Percentiles rank a stretch among this genome's conserved stretches.
These are phyloP conservation scores for Paramyrothecium sp. DNA, from an alignment of 2,329 filamentous ascomycete genomes.

Conservation along the genomic window DNA sequence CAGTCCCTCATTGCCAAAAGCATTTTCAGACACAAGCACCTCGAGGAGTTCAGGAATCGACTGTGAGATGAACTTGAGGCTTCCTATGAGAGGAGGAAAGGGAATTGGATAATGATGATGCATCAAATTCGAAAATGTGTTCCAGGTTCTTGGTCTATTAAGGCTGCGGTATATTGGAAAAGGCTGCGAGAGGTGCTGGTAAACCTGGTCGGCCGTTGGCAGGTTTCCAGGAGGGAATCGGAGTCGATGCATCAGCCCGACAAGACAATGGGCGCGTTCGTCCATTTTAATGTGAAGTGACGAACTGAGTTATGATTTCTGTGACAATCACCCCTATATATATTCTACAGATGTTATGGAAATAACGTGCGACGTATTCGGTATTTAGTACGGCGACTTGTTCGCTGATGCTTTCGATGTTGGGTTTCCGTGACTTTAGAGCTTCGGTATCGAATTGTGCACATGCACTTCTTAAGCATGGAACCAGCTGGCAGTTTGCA, in stretches of 20 bases:
- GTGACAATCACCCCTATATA: neutral
- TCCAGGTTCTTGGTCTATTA: neutral
- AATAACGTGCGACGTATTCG: neutral
- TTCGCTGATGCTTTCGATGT: neutral
- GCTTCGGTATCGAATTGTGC: neutral
- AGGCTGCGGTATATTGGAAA: neutral
- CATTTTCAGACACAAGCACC: neutral
- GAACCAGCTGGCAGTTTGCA: neutral
- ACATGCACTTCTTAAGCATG: neutral
- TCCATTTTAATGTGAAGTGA: neutral
- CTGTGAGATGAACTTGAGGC: neutral
- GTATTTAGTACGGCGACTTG: neutral
- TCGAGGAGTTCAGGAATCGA: neutral
- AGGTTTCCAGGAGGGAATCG: neutral
- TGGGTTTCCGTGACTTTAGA: neutral
- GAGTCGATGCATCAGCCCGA: neutral
- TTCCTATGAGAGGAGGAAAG: neutral
- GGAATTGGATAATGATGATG: neutral
- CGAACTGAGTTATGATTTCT: neutral
- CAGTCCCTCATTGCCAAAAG: neutral
- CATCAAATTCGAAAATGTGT: neutral
- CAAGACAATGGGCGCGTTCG: neutral
- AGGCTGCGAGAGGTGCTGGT: neutral
- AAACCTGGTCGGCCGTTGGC: neutral
- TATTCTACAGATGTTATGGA: neutral